These are phyloP conservation scores for Candida stauntonica DNA, from an alignment of 805 yeast species.

Conservation along the genomic window DNA sequence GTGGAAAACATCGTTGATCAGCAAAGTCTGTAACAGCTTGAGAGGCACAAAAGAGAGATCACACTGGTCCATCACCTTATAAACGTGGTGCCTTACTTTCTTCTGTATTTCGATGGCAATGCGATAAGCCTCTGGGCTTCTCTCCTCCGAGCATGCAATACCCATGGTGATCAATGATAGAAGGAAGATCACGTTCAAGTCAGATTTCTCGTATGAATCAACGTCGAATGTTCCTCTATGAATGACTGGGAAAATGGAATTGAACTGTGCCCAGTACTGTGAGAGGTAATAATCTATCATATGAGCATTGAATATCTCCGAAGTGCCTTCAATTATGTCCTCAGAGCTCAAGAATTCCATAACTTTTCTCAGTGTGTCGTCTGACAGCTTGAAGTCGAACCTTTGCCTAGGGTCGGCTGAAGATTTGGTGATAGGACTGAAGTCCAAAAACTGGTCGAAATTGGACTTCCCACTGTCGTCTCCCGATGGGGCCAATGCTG, in stretches of 20 bases:
- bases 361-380: constrained; percentile 4
- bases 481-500: constrained; percentile 1
- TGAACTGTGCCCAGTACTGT: constrained; percentile 34
- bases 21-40: constrained; percentile 24
- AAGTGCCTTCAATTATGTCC: not conserved
- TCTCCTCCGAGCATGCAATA: constrained; percentile 8
- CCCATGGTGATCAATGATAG: constrained; percentile 17
- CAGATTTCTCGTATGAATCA: constrained; percentile 4
- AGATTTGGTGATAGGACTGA: not conserved
- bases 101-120: constrained; percentile 22
- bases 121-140: constrained; percentile 5
- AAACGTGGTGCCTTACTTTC: constrained; percentile 14
- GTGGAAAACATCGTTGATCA: constrained; percentile 25
- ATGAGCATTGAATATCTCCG: constrained; percentile 2
- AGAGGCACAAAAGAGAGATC: constrained; percentile 17
- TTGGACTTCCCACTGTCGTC: not conserved
- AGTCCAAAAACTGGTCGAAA: not conserved
- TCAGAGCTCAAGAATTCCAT: constrained; percentile 1
- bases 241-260: constrained; percentile 35
- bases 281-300: constrained; percentile 22
- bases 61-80: constrained; percentile 13
- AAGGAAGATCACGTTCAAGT: constrained; percentile 11
- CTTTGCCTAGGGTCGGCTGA: not conserved
- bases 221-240: constrained; percentile 32
- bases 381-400: constrained; percentile 1